Conservation (phyloP, 2,329 filamentous ascomycete genomes). For the Iodosphaeria phyllophila region DNA sequence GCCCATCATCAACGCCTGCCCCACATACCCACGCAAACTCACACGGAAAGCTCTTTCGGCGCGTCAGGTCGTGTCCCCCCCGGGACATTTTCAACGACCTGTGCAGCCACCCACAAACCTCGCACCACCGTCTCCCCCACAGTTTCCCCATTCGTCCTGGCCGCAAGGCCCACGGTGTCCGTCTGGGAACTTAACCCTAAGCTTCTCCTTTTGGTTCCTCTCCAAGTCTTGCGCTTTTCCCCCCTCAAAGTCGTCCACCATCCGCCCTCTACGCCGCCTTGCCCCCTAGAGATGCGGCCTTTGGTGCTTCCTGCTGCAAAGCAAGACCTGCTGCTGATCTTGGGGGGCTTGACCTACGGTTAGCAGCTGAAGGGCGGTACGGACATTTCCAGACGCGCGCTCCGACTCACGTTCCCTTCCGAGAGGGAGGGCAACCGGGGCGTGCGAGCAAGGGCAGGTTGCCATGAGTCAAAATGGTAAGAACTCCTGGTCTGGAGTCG, state of each 20-base stretch:
- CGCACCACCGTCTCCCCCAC: constrained; percentile 58
- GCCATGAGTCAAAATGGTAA: constrained; percentile 66
- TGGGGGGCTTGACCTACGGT: too few species aligned
- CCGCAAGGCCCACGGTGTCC: constrained; percentile 35
- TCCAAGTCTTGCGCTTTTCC: constrained; percentile 63
- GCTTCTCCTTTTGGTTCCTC: constrained; percentile 51
- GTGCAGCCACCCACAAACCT: constrained; percentile 23
- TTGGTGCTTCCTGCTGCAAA: constrained; percentile 33
- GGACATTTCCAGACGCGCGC: constrained; percentile 43
- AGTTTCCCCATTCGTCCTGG: constrained; percentile 64
- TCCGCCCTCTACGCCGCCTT: constrained; percentile 43
- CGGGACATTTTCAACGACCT: too few species aligned
- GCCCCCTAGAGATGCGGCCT: constrained; percentile 13
- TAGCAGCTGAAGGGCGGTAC: constrained; percentile 27
- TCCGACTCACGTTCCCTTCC: too few species aligned
- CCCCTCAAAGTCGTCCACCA: constrained; percentile 51
- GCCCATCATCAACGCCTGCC: constrained; percentile 7
- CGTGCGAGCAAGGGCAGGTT: constrained; percentile 34
- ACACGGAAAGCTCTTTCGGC: constrained; percentile 28
- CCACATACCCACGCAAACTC: constrained; percentile 20
- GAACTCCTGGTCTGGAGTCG: constrained; percentile 51
- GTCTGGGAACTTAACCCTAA: constrained; percentile 97
- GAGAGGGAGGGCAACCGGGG: too few species aligned
- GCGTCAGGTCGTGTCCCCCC: too few species aligned
- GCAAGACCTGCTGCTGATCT: constrained; percentile 19